Base-by-base conservation (phyloP, 352 stramenopile species). In the Phytophthora hibernalis region DNA sequence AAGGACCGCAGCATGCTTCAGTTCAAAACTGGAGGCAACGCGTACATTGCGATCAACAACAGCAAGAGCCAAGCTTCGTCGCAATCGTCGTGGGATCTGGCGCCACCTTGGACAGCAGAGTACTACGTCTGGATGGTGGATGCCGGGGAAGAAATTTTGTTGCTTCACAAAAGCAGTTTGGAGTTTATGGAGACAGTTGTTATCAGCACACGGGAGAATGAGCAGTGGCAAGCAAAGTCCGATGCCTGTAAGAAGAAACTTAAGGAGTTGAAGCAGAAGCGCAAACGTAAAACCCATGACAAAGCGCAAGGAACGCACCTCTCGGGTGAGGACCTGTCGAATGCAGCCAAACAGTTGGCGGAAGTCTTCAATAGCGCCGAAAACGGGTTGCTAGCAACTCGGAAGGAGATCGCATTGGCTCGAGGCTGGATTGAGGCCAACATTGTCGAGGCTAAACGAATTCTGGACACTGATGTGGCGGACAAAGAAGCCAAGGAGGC, bases 81-180 rank as follows among this genome's bases (percentile, higher is more conserved):
- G 54, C 37, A 43, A 52, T 40, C 22, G 18, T 56, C 18, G 30
- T 24, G 26, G 11, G 83, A 93, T 54, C 50, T 89, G 30, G 40
- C 80, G 13, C 85, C 83, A 8, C 85, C 85, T 0, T 92, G 85
- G 85, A 90, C 83, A 12, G 70, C 85, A 18, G 85, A 93, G 53
- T 88, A 77, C 51, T 93, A 80, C 45, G 30, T 92, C 2, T 89
- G 82, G 82, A 62, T 90, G 43, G 70, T 77, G 4, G 72, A 85
- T 11, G 72, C 70, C 4, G 24, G 74, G 3, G 73, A 89, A 15
- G 83, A 92, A 53, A 72, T 92, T 10, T 21, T 89, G 57, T 77
- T 72, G 6, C 62, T 92, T 11, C 54, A 86, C n/a, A 51, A 44
- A 15, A 57, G 51, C 12, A 80, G 79, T n/a, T 20, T 92, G 24